phyloP scores from a whole-genome alignment of 176 grass and related monocot species.

The Bothriochloa decipiens region DNA sequence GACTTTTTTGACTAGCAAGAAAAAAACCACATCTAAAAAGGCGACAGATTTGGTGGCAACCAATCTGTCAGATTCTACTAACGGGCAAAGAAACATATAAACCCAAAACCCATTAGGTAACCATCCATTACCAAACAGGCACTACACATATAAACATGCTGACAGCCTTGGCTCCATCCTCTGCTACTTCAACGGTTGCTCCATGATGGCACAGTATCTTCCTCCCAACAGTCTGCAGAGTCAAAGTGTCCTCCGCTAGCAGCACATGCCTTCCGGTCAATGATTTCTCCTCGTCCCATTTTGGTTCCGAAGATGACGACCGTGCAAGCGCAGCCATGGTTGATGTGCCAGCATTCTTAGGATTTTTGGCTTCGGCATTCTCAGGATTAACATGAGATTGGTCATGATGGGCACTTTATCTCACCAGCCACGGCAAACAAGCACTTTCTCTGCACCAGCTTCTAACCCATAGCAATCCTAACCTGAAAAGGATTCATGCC shows the following conservation, averaged over 20 bases:
- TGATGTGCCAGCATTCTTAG: not conserved
- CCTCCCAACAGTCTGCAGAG: constrained; percentile 43
- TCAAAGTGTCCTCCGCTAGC: constrained; percentile 54
- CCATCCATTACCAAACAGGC: no score
- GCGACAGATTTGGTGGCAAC: no score
- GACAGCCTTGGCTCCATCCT: constrained; percentile 56
- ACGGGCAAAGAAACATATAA: no score
- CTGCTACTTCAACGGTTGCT: constrained; percentile 50
- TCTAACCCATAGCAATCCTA: no score
- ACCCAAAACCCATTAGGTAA: no score
- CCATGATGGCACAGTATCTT: constrained; percentile 50
- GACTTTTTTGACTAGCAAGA: no score
- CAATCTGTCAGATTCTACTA: no score
- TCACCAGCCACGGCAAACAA: no score
- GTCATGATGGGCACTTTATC: not conserved
- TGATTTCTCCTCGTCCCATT: constrained; percentile 12
- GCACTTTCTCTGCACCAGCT: no score
- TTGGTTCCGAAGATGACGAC: not conserved
- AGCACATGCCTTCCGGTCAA: constrained; percentile 49
- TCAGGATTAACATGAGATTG: not conserved
- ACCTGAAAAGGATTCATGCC: no score
- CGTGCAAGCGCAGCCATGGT: not conserved
- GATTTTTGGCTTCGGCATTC: not conserved
- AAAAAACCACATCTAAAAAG: no score
- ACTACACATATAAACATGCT: constrained; percentile 32